A percentile compares a stretch with the other conserved stretches of the same genome.
These are phyloP conservation scores for Populus hybrid DNA, from an alignment of 441 rosid species.

Conservation along the genomic window DNA sequence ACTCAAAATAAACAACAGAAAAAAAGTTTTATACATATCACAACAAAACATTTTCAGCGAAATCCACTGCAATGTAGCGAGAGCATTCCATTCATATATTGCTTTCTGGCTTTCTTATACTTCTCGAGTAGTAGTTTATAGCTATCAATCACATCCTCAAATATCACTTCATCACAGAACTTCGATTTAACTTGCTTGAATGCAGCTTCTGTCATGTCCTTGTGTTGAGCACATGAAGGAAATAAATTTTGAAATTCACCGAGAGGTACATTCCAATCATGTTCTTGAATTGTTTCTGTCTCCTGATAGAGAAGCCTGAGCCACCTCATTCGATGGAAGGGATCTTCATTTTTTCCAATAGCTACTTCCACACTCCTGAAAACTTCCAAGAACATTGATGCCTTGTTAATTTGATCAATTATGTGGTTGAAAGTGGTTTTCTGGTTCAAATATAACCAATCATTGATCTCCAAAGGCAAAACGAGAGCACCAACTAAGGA, in stretches of 20 bases:
- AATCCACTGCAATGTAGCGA: constrained; percentile 36
- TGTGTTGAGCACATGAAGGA: constrained; percentile 8
- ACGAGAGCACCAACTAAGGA: constrained; percentile 43
- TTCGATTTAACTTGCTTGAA: constrained; percentile 24
- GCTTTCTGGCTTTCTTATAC: constrained; percentile 32
- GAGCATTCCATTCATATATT: constrained; percentile 51
- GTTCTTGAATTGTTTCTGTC: constrained; percentile 14
- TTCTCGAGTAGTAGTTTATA: constrained; percentile 37
- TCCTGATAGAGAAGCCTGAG: constrained; percentile 32
- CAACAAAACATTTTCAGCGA: too few species aligned
- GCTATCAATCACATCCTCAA: constrained; percentile 31
- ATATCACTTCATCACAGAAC: constrained; percentile 40
- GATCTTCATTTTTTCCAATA: constrained; percentile 31
- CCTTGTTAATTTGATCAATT: constrained; percentile 30
- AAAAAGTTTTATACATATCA: too few species aligned
- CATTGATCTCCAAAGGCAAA: constrained; percentile 16
- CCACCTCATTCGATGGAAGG: constrained; percentile 42
- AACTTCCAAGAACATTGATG: constrained; percentile 32
- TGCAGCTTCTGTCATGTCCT: neutral
- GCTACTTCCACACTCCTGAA: constrained; percentile 25
- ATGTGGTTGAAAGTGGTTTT: constrained; percentile 31
- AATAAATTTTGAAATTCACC: constrained; percentile 21
- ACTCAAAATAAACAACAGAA: too few species aligned
- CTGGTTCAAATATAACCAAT: constrained; percentile 41
- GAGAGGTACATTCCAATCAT: constrained; percentile 11